A percentile compares a stretch with the other conserved stretches of the same genome.
phyloP scores from a whole-genome alignment of 2,329 filamentous ascomycete species.

The Sporothrix humicola region DNA sequence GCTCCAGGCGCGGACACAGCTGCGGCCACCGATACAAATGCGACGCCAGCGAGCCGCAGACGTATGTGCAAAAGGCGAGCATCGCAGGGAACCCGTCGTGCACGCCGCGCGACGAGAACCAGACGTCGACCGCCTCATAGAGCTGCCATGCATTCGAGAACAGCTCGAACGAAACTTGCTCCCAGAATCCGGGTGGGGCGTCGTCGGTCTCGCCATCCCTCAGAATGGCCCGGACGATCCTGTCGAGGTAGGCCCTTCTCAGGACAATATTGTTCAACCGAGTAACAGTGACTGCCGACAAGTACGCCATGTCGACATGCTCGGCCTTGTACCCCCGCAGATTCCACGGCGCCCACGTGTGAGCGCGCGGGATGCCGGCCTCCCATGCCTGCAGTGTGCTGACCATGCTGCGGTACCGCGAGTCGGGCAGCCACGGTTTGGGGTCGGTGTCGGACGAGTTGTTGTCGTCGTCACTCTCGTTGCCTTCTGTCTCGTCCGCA shows the following conservation, averaged over 20 bases:
- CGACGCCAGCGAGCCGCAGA: slow-evolving; percentile 17
- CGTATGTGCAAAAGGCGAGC: slow-evolving; percentile 21
- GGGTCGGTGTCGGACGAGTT: slow-evolving; percentile 1
- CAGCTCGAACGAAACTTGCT: slow-evolving; percentile 20
- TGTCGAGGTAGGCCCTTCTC: slow-evolving; percentile 45
- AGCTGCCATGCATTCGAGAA: slow-evolving; percentile 21
- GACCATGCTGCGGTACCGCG: slow-evolving; percentile 19
- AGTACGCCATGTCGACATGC: slow-evolving; percentile 46
- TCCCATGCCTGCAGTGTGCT: slow-evolving; percentile 37
- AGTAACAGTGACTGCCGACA: slow-evolving; percentile 47
- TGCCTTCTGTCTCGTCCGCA: background rate
- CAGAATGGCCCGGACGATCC: slow-evolving; percentile 38
- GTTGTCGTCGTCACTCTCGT: background rate
- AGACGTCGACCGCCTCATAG: slow-evolving; percentile 22
- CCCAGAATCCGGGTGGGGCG: slow-evolving; percentile 10
- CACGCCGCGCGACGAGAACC: slow-evolving; percentile 15
- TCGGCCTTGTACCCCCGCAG: slow-evolving; percentile 47
- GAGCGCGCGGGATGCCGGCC: slow-evolving; percentile 42
- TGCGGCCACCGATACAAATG: slow-evolving; percentile 23
- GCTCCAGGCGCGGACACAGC: slow-evolving; percentile 12
- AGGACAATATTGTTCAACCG: slow-evolving; percentile 48
- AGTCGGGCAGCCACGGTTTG: slow-evolving; percentile 14
- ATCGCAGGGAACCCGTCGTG: slow-evolving; percentile 19
- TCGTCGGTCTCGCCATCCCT: background rate
- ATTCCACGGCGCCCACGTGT: slow-evolving; percentile 48